Base-by-base conservation (phyloP, 129 eudicot genomes). In the Deinandra increscens region DNA sequence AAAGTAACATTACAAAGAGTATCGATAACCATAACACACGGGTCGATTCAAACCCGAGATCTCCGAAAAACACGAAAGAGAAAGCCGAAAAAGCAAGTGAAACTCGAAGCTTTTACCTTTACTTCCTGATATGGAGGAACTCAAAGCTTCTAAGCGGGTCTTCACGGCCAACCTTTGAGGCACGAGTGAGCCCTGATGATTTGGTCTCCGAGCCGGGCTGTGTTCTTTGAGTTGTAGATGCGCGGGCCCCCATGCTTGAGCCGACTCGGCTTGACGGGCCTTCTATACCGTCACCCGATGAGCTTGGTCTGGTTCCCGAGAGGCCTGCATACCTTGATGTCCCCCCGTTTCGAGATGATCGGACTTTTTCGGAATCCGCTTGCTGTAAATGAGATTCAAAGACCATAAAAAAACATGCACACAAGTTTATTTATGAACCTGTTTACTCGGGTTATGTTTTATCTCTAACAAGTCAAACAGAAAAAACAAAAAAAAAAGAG, bases 141-240 rank as follows among this genome's bases (percentile, higher is more conserved):
- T 94, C 99, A 37, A 94, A 89, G 89, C 96, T 94, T 50, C 97
- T 84, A 22, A 94, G 82, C 49, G 96, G 93, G 73, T 94, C 97
- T 60, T 85, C 95, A 1, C 84, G 83, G 14, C 51, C 62, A 23
- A 84, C 87, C 74, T 83, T 90, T 60, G 88, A 17, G 53, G 86
- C 65, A 12, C 96, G 96, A 26, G 87, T 67, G 68, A 82, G 79
- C 7, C 87, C 70, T 17, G 91, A 66, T 18, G 92, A 69, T 72
- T 84, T 79, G 22, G 82, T 49, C 2, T 89, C 99, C 9, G 56
- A 12, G n/a, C 90, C 90, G 6, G 83, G 64, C 36, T 83, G 89
- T 39, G 75, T 43, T 78, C 95, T 78, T 39, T 89, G 95, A 19
- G 85, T 64, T 53, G 95, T 76, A 45, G 97, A 85, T 6, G 82